A percentile compares a stretch with the other conserved stretches of the same genome.
These are phyloP conservation scores for Blastomyces parvus DNA, from an alignment of 2,329 filamentous ascomycete species.

Conservation along the genomic window DNA sequence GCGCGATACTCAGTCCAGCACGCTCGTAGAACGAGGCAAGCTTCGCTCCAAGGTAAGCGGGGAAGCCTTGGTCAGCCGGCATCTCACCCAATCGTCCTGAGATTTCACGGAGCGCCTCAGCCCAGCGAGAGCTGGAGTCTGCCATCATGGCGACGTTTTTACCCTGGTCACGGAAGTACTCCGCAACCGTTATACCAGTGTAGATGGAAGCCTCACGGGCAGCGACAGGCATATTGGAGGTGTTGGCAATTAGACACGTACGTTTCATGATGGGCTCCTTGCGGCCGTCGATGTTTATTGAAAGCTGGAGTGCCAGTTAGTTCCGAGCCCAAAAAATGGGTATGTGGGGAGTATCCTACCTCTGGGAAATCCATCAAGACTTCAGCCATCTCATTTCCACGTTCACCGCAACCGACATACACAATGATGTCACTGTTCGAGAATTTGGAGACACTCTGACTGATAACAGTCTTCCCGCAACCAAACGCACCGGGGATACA, in stretches of 20 bases:
- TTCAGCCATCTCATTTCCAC: conserved; percentile 99
- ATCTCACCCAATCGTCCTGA: conserved; percentile 98
- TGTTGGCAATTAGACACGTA: conserved; percentile 96
- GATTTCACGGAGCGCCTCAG: conserved; percentile 95
- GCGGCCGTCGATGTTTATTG: conserved; percentile 86
- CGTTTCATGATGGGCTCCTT: conserved; percentile 99
- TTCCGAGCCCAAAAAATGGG: background rate
- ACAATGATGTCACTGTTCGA: conserved; percentile 99
- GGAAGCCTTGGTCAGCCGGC: conserved; percentile 99
- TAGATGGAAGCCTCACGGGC: conserved; percentile 98
- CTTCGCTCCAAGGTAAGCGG: conserved; percentile 92
- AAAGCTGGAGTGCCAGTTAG: conserved; percentile 46
- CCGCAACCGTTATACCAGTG: conserved; percentile 86
- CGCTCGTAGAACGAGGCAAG: conserved; percentile 98
- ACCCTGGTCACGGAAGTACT: conserved; percentile 96
- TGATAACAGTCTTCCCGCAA: conserved; percentile 98
- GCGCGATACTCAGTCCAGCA: conserved; percentile 73
- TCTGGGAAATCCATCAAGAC: conserved; percentile 99
- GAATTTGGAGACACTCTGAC: conserved; percentile 97
- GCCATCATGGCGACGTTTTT: conserved; percentile 99
- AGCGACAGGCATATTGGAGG: conserved; percentile 98
- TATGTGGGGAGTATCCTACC: conserved; percentile 26
- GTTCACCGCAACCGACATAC: conserved; percentile 88
- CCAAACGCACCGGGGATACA: conserved; percentile 98
- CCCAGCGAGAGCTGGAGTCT: conserved; percentile 95